phyloP scores from a whole-genome alignment of 1,284 basidiomycete genomes.

The Tilletia setariae region DNA sequence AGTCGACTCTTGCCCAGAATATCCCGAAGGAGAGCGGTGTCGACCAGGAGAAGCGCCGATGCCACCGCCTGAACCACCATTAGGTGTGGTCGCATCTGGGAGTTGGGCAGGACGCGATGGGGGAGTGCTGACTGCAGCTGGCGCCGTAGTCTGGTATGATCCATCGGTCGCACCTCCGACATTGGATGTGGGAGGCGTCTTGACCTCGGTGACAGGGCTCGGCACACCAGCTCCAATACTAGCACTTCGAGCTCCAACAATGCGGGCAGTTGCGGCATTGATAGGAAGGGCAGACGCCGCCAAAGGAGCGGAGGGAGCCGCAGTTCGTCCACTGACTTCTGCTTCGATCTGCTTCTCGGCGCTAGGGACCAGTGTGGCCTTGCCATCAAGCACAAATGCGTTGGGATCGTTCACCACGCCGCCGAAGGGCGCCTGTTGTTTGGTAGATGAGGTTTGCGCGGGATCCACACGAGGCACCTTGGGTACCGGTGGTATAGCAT shows the following conservation, averaged over 20 bases:
- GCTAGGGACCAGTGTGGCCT: conserved; percentile 1
- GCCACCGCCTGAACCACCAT: too few species aligned
- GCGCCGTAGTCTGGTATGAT: neutral
- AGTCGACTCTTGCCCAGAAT: too few species aligned
- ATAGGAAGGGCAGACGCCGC: neutral
- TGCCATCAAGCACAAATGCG: conserved; percentile 14
- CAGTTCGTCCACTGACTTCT: neutral
- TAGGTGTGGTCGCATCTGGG: too few species aligned
- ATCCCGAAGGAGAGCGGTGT: too few species aligned
- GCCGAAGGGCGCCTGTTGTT: neutral
- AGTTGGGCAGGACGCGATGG: neutral
- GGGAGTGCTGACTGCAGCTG: neutral
- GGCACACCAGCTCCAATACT: neutral
- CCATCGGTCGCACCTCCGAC: neutral
- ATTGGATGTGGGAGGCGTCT: neutral
- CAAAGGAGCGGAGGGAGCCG: too few species aligned
- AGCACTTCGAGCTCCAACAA: neutral
- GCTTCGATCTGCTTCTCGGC: conserved; percentile 15
- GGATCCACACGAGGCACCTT: conserved; percentile 15
- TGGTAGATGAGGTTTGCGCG: neutral
- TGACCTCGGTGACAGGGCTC: neutral
- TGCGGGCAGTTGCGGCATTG: neutral
- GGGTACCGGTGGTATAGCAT: conserved; percentile 14
- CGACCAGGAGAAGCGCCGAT: too few species aligned
- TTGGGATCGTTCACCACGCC: neutral